Conservation (phyloP, 1,139 yeast species). For the Hansenula anomala region DNA sequence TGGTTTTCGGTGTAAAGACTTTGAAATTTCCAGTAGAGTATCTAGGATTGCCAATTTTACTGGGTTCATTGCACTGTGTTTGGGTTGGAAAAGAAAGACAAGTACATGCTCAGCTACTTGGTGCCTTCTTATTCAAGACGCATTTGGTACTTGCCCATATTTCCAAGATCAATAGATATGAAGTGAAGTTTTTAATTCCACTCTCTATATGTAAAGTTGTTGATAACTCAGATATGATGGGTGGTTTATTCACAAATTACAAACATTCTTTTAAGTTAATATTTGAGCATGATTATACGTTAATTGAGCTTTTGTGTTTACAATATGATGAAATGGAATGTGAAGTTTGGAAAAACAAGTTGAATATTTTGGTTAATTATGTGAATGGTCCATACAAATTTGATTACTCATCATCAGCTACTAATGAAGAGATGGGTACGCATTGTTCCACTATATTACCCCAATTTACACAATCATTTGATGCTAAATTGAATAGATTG, state of each 20-base stretch:
- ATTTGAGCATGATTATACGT: constrained; percentile 37
- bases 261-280: constrained; percentile 35
- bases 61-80: constrained; percentile 35
- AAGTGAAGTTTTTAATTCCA: constrained; percentile 45
- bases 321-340: constrained; percentile 32
- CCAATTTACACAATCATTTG: constrained; percentile 11
- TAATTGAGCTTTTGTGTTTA: constrained; percentile 43
- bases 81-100: constrained; percentile 32
- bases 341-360: constrained; percentile 36
- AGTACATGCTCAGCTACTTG: constrained; percentile 26
- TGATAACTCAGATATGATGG: constrained; percentile 30
- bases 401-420: constrained; percentile 29
- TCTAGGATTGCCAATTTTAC: constrained; percentile 36
- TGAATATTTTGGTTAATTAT: constrained; percentile 30
- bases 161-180: constrained; percentile 22
- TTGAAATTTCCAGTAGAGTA: constrained; percentile 28
- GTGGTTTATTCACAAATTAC: constrained; percentile 31
- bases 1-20: constrained; percentile 8
- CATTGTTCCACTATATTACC: constrained; percentile 18
- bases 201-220: constrained; percentile 32
- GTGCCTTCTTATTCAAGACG: constrained; percentile 45
- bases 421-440: constrained; percentile 18
- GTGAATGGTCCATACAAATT: constrained; percentile 40
- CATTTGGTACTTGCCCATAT: constrained; percentile 36
- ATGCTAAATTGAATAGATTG: constrained; percentile 15